Base-by-base conservation (phyloP, 1,284 basidiomycete species). In the Ceratobasidium sp. region DNA sequence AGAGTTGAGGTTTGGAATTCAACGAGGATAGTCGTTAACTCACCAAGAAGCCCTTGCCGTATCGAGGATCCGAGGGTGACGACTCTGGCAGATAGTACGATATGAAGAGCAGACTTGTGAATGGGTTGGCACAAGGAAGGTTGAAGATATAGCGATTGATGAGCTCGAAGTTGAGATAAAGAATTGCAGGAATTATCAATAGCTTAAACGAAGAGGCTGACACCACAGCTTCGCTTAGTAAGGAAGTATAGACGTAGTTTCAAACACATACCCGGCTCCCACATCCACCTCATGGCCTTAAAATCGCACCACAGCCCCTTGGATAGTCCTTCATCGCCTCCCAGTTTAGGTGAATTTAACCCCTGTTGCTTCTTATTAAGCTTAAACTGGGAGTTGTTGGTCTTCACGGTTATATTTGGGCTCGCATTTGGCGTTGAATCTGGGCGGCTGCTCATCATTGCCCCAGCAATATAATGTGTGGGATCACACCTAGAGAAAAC, bases 111-210 rank as follows among this genome's bases (percentile, higher is more conserved):
- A 97, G 80, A 4, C 87, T 85, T 0, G 84, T 82, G 78, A 98
- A 92, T 0, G 94, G 95, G 79, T 98, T 98, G 38, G 83, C 76
- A 11, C 85, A 77, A 47, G 82, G 84, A 0, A 83, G 80, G 13
- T 67, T 30, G 21, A 55, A 21, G 11, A 67, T 30, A 23, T 55
- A 44, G 54, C 50, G 64, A 1, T 86, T 82, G 63, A 90, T 77
- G 75, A 86, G 84, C 70, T 87, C 84, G 89, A 93, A 97, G 79
- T 93, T 92, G 49, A 85, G 66, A 79, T 89, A 95, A 16, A 95
- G 84, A 0, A 94, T 78, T 64, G 93, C 35, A 3, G 94, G 90
- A n/a, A 94, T 77, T 43, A 91, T 77, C 46, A 96, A 85, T 41
- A 98, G 80, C 76, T 90, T 89, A 80, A 94, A 83, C 2, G 94